A percentile compares a stretch with the other conserved stretches of the same genome.
These are phyloP conservation scores for Ustilago hordei DNA, from an alignment of 1,284 basidiomycete species.

Conservation along the genomic window DNA sequence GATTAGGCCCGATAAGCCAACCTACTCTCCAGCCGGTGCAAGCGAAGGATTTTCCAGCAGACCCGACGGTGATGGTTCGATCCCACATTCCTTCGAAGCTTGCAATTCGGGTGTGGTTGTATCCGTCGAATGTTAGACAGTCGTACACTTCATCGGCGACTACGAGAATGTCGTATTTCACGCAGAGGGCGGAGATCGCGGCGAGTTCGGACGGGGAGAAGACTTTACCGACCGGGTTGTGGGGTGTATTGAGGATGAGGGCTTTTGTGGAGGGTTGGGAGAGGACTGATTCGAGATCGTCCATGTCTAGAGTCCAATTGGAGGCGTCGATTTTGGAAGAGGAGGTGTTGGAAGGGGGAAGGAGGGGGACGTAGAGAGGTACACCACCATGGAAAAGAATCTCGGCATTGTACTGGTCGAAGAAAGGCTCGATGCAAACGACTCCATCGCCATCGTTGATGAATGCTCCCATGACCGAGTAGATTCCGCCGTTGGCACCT, in stretches of 20 bases:
- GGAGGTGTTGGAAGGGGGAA: conserved; percentile 75
- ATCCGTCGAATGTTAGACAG: conserved; percentile 86
- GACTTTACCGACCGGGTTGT: conserved; percentile 84
- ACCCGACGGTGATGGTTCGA: conserved; percentile 84
- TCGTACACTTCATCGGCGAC: conserved; percentile 96
- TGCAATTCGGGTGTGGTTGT: conserved; percentile 90
- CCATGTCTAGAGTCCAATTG: conserved; percentile 74
- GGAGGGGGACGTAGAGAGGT: conserved; percentile 93
- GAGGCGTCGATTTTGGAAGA: conserved; percentile 53
- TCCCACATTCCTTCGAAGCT: conserved; percentile 89
- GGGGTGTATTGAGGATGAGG: conserved; percentile 74
- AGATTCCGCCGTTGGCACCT: conserved; percentile 77
- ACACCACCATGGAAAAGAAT: conserved; percentile 76
- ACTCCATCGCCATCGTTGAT: conserved; percentile 81
- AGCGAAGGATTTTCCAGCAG: conserved; percentile 87
- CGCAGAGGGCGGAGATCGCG: conserved; percentile 84
- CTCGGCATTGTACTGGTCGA: conserved; percentile 84
- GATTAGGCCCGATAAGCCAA: conserved; percentile 89
- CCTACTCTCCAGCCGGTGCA: conserved; percentile 98
- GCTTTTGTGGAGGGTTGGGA: conserved; percentile 79
- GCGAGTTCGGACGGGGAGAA: conserved; percentile 86
- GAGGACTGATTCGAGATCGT: conserved; percentile 79
- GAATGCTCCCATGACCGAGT: conserved; percentile 60
- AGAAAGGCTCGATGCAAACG: conserved; percentile 94
- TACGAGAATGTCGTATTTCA: conserved; percentile 91